phyloP scores from a whole-genome alignment of 1,284 basidiomycete genomes.

The Heterobasidion parviporum region DNA sequence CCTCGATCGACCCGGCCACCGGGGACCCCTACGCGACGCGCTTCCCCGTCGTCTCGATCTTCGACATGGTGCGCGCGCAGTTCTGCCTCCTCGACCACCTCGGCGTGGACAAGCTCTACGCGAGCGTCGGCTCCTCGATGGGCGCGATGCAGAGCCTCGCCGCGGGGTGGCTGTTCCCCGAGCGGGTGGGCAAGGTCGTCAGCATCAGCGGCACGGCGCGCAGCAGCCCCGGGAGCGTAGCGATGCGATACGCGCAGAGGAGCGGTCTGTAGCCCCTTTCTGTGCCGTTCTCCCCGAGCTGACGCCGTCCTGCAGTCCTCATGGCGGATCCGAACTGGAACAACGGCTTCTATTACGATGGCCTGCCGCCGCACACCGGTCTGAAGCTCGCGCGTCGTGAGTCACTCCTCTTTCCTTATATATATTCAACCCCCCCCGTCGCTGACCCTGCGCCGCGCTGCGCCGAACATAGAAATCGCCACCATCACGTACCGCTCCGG shows the following conservation, averaged over 20 bases:
- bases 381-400: conserved; percentile 97
- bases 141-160: conserved; percentile 97
- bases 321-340: conserved; percentile 99
- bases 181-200: conserved; percentile 82
- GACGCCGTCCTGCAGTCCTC: conserved; percentile 53
- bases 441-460: too few relatives aligned
- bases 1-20: conserved; percentile 63
- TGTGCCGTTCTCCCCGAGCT: conserved; percentile 3
- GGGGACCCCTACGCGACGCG: conserved; percentile 79
- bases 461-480: conserved; percentile 71
- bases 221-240: conserved; percentile 86
- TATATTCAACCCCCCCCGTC: conserved; percentile 2
- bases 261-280: conserved; percentile 56
- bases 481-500: conserved; percentile 99
- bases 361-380: conserved; percentile 90
- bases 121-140: conserved; percentile 92
- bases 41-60: conserved; percentile 89
- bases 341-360: conserved; percentile 94
- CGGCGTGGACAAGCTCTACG: conserved; percentile 81
- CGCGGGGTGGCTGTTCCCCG: conserved; percentile 89
- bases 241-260: conserved; percentile 93
- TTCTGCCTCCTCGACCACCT: conserved; percentile 83
- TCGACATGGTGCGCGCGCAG: conserved; percentile 96
- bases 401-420: conserved; percentile 21
- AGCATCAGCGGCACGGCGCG: conserved; percentile 93